Evolutionary conservation across 2,329 filamentous ascomycete species (phyloP), one percentile per base, ranked within the genome.

Genomic region (Mariannaea sp.): DNA sequence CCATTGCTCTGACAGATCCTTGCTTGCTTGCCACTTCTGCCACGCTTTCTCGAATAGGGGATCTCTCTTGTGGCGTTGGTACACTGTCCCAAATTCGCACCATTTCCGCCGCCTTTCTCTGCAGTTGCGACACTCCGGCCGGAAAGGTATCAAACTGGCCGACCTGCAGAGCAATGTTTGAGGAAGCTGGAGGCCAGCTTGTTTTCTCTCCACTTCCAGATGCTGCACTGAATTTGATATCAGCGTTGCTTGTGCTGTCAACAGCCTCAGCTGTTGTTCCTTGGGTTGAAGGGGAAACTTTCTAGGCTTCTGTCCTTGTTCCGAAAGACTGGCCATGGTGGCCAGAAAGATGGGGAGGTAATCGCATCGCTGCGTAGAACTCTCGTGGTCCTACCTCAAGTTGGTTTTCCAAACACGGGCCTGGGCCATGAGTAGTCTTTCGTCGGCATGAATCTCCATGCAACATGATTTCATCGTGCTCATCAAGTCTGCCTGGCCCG

Each of bases 1-100:
- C 75, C 71, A 83, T 80, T 2, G 77, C 78, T 58, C 70, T 78
- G 10, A 81, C 79, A 3, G 70, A 66, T 16, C 65, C 63, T 53
- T 49, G 57, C 17, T 68, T 75, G 19, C 49, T 65, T 4, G 62
- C 51, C 1, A 55, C 55, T 7, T 58, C 59, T 2, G 58, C 53
- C 29, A 62, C 43, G 12, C 55, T 62, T 29, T 62, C 59, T 3
- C 57, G 50, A 6, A 51, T 42, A 3, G 45, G 41, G 1, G 46
- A 39, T 7, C 43, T 49, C 10, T 39, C 51, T 10, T 58, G 49
- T 14, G 59, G 55, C 12, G 46, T 61, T 3, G 59, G 44, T 4
- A 57, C 13, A 3, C 36, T 48, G 19, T 35, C 45, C 53, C 53
- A 52, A 13, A 35, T 35, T 2, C 39, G 40, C 27, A 47, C 47